Percentiles rank a stretch among this genome's conserved stretches.
Conservation (phyloP, 2,329 filamentous ascomycete species). For the Pestalotiopsis sp. region DNA sequence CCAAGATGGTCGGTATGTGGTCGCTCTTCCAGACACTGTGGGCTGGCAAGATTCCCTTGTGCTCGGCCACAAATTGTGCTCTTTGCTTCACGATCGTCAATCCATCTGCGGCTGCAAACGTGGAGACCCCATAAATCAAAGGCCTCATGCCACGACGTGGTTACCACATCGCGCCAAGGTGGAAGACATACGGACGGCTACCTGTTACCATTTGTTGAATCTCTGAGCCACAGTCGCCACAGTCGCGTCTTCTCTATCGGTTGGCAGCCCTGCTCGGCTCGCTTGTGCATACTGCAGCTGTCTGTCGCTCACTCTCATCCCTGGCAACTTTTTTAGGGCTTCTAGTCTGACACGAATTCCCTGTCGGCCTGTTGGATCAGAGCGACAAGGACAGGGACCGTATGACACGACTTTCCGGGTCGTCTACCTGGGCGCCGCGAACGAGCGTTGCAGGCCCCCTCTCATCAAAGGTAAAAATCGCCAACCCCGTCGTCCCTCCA, state of each 20-base stretch:
- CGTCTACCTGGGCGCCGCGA: constrained; percentile 2
- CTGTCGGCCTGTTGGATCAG: background rate
- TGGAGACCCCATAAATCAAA: background rate
- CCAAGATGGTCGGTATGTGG: background rate
- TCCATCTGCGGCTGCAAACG: background rate
- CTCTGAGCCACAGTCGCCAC: constrained; percentile 9
- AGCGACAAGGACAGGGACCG: background rate
- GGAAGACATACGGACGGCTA: background rate
- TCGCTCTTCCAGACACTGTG: background rate
- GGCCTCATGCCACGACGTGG: constrained; percentile 1
- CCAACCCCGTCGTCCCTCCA: background rate
- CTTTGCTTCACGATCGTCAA: background rate
- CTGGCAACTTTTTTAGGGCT: background rate
- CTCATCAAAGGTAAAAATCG: constrained; percentile 10
- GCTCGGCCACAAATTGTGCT: background rate
- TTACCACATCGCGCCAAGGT: background rate
- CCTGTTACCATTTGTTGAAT: background rate
- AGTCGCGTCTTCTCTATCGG: background rate
- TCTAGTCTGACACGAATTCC: constrained; percentile 2
- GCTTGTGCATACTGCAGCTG: background rate
- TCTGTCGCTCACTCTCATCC: constrained; percentile 1
- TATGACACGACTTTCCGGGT: constrained; percentile 1
- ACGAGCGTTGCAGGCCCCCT: constrained; percentile 5
- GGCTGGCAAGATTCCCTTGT: background rate
- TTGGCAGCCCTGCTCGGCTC: background rate